A percentile compares a stretch with the other conserved stretches of the same genome.
Evolutionary conservation across 2,329 filamentous ascomycete species (phyloP).

Genomic region (Atkinsonella hypoxylon): DNA sequence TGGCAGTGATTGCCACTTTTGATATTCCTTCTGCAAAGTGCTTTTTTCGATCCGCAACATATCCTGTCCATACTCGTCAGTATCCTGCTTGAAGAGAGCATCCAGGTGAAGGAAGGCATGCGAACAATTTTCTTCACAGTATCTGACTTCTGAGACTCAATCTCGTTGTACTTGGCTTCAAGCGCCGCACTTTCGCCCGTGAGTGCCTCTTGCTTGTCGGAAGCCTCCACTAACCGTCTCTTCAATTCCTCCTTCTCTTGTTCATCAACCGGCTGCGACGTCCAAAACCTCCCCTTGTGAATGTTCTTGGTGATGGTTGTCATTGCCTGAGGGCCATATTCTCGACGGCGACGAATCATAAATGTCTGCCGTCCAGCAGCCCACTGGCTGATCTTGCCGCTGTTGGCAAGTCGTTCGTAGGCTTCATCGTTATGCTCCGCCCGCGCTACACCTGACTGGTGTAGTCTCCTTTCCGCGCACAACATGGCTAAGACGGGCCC

Average conservation of each 20-base stretch:
- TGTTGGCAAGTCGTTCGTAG: conserved; percentile 50
- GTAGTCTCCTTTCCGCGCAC: conserved; percentile 58
- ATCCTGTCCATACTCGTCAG: conserved; percentile 21
- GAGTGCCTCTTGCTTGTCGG: conserved; percentile 22
- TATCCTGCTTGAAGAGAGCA: too few relatives aligned
- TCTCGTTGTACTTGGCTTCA: conserved; percentile 25
- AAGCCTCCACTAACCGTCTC: conserved; percentile 34
- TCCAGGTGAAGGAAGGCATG: neutral
- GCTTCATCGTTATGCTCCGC: conserved; percentile 53
- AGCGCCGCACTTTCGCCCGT: conserved; percentile 21
- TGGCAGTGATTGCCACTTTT: conserved; percentile 54
- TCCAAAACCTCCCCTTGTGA: conserved; percentile 56
- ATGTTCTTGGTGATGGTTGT: conserved; percentile 57
- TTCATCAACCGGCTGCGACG: conserved; percentile 60
- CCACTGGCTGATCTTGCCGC: conserved; percentile 51
- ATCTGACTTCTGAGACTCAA: conserved; percentile 31
- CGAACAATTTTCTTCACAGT: conserved; percentile 27
- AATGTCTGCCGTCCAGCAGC: conserved; percentile 55
- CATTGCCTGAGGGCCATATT: conserved; percentile 66
- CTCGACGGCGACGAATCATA: conserved; percentile 55
- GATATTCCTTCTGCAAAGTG: conserved; percentile 52
- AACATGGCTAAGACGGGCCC: conserved; percentile 79
- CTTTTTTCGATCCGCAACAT: conserved; percentile 50
- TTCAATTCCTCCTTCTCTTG: conserved; percentile 51
- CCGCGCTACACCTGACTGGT: conserved; percentile 54